Conservation (phyloP, 139 green algal species). For the Chlorella sp. region DNA sequence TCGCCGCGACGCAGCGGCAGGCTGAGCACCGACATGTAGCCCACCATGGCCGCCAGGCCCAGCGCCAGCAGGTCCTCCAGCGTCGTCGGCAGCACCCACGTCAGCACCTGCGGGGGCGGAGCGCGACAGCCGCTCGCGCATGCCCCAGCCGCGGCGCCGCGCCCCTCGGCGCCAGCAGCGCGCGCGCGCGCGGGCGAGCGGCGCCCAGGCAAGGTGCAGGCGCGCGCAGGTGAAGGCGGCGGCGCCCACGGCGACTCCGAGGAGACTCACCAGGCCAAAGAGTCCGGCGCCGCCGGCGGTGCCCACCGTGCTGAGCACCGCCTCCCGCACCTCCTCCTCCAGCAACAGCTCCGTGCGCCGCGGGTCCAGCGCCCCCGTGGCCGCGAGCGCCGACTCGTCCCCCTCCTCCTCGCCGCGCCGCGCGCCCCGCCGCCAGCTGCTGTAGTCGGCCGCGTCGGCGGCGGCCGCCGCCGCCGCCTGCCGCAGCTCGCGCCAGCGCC, state of each 20-base stretch:
- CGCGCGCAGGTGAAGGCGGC: too few relatives aligned
- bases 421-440: too few relatives aligned
- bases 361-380: constrained; percentile 10
- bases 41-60: constrained; percentile 48
- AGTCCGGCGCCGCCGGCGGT: too few relatives aligned
- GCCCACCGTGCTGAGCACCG: constrained; percentile 69
- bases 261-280: too few relatives aligned
- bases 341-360: constrained; percentile 56
- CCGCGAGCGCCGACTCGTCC: too few relatives aligned
- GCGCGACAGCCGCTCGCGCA: constrained; percentile 55
- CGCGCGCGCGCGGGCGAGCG: too few relatives aligned
- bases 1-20: constrained; percentile 81
- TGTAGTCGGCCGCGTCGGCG: background rate
- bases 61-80: constrained; percentile 86
- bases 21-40: constrained; percentile 83
- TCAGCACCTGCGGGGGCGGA: too few relatives aligned
- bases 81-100: constrained; percentile 62
- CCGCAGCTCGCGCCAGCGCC: constrained; percentile 23
- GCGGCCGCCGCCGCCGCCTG: constrained; percentile 19
- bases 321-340: constrained; percentile 82
- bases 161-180: too few relatives aligned
- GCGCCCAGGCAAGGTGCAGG: too few relatives aligned
- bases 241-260: too few relatives aligned
- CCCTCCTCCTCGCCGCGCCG: too few relatives aligned
- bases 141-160: constrained; percentile 27